phyloP scores from a whole-genome alignment of 2,329 filamentous ascomycete genomes.

The Exophiala phaeomuriformis region DNA sequence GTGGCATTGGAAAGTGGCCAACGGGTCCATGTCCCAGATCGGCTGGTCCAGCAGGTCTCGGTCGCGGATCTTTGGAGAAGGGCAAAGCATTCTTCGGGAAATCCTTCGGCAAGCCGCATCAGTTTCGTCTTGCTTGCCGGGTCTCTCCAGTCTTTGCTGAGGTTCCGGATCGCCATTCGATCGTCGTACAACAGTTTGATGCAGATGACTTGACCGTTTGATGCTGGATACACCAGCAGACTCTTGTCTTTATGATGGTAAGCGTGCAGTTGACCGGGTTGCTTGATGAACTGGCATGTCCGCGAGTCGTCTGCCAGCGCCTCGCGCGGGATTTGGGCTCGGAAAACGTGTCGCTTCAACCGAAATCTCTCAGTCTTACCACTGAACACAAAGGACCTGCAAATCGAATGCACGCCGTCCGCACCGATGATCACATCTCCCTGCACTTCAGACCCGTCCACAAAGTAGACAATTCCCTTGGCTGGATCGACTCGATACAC shows the following conservation, averaged over 20 bases:
- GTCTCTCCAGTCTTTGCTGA: conserved; percentile 16
- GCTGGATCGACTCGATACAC: conserved; percentile 28
- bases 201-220: conserved; percentile 4
- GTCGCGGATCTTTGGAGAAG: conserved; percentile 3
- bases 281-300: conserved; percentile 34
- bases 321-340: conserved; percentile 48
- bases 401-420: conserved; percentile 44
- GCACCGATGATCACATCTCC: conserved; percentile 50
- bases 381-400: conserved; percentile 29
- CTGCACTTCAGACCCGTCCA: conserved; percentile 39
- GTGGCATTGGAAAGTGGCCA: conserved; percentile 49
- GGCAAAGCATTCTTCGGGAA: conserved; percentile 11
- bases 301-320: conserved; percentile 36
- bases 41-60: conserved; percentile 31
- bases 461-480: conserved; percentile 38
- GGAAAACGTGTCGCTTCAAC: conserved; percentile 41
- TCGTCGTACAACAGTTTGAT: conserved; percentile 13
- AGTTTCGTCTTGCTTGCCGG: conserved; percentile 12
- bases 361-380: conserved; percentile 12
- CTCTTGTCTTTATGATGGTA: conserved; percentile 8
- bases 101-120: conserved; percentile 4
- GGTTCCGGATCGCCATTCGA: conserved; percentile 4
- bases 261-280: conserved; percentile 30
- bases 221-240: conserved; percentile 6
- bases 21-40: conserved; percentile 53